Conservation (phyloP, 2,329 filamentous ascomycete genomes). For the Fusarium sp. region DNA sequence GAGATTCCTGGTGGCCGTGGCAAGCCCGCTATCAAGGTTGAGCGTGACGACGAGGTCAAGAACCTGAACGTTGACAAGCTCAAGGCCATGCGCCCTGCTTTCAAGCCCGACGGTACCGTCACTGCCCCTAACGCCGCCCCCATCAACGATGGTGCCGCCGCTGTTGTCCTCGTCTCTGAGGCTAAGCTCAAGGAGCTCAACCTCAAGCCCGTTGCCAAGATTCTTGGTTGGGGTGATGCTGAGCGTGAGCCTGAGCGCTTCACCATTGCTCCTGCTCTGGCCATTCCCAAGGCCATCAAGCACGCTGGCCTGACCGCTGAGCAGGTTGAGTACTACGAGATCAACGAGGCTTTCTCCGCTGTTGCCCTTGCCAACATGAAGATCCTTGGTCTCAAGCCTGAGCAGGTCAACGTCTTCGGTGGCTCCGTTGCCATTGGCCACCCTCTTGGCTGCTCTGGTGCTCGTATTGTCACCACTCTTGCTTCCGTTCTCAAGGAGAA, state of each 20-base stretch:
- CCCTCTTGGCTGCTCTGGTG: constrained; percentile 92
- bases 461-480: constrained; percentile 91
- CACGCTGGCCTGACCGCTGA: constrained; percentile 85
- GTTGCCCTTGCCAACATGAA: constrained; percentile 98
- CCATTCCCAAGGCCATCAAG: constrained; percentile 97
- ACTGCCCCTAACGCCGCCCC: constrained; percentile 97
- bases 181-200: constrained; percentile 91
- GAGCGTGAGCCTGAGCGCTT: constrained; percentile 93
- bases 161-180: constrained; percentile 93
- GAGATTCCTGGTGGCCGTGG: constrained; percentile 89
- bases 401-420: constrained; percentile 95
- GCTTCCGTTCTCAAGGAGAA: constrained; percentile 90
- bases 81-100: constrained; percentile 84
- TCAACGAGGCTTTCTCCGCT: constrained; percentile 99
- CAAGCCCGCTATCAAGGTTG: constrained; percentile 84
- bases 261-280: constrained; percentile 91
- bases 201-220: constrained; percentile 94
- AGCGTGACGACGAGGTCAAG: constrained; percentile 94
- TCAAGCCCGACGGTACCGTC: constrained; percentile 86
- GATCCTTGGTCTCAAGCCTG: constrained; percentile 80
- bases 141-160: constrained; percentile 93
- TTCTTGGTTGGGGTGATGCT: constrained; percentile 96
- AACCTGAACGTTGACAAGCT: constrained; percentile 90
- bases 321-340: constrained; percentile 93
- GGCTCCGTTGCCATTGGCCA: constrained; percentile 97